Conservation (phyloP, 305 asterid species). For the Fraxinus sp. region DNA sequence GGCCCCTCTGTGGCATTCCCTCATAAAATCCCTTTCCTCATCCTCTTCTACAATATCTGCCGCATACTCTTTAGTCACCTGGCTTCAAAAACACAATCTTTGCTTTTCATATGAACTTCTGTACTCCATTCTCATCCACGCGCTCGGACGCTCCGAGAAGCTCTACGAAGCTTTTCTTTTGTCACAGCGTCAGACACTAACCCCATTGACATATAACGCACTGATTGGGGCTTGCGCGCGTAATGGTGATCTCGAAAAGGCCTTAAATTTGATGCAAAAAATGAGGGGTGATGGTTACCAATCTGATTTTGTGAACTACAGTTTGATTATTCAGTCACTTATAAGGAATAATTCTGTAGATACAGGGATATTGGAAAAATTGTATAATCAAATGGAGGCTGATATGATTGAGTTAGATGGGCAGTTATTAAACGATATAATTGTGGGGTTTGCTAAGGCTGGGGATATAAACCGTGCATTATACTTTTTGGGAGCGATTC, state of each 20-base stretch:
- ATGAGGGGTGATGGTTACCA: constrained; percentile 87
- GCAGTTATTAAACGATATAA: constrained; percentile 72
- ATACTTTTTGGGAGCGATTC: constrained; percentile 63
- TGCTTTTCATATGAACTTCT: constrained; percentile 88
- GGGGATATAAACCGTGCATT: constrained; percentile 71
- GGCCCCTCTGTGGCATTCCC: constrained; percentile 86
- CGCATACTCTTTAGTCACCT: constrained; percentile 68
- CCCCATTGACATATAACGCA: constrained; percentile 87
- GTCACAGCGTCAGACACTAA: constrained; percentile 70
- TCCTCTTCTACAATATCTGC: constrained; percentile 55
- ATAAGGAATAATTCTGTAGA: constrained; percentile 58
- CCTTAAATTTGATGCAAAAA: constrained; percentile 71
- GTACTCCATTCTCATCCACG: constrained; percentile 80
- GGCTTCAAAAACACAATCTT: constrained; percentile 84
- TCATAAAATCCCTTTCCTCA: constrained; percentile 62
- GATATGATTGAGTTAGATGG: constrained; percentile 80
- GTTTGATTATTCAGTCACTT: constrained; percentile 77
- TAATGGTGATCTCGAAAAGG: constrained; percentile 79
- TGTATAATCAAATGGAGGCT: constrained; percentile 63
- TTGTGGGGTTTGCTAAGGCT: constrained; percentile 71
- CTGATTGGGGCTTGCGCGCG: constrained; percentile 96
- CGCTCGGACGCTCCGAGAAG: constrained; percentile 73
- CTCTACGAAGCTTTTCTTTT: constrained; percentile 83
- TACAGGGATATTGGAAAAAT: constrained; percentile 57
- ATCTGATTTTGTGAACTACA: constrained; percentile 82